A percentile compares a stretch with the other conserved stretches of the same genome.
phyloP scores from a whole-genome alignment of 2,329 filamentous ascomycete species.

The Albophoma yamanashiensis region DNA sequence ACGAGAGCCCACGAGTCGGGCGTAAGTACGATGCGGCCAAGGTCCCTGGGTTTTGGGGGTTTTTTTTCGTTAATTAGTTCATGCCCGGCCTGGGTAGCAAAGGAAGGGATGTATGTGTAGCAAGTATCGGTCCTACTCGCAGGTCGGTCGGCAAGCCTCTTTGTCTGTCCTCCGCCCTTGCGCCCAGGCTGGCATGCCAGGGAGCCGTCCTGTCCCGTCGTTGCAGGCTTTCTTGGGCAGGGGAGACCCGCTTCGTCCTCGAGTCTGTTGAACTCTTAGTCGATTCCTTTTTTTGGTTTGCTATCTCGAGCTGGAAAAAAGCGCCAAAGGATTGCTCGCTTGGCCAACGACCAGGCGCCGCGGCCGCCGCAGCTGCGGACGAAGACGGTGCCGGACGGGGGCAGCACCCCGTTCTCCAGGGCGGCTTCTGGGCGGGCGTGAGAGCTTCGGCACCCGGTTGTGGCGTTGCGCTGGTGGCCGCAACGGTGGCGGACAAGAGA shows the following conservation, averaged over 20 bases:
- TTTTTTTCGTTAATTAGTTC: too few species aligned
- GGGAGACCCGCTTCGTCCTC: background rate
- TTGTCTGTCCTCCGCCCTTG: background rate
- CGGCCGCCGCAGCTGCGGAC: background rate
- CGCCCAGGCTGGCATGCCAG: background rate
- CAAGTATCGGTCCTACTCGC: background rate
- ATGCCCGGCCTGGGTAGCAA: background rate
- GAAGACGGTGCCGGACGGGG: background rate
- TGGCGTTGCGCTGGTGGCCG: background rate
- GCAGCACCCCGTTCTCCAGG: background rate
- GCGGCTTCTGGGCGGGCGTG: background rate
- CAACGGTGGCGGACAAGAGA: background rate
- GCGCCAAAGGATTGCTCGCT: too few species aligned
- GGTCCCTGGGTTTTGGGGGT: background rate
- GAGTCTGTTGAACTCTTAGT: background rate
- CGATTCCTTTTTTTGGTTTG: too few species aligned
- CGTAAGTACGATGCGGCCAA: background rate
- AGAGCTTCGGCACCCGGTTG: background rate
- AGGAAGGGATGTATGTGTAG: too few species aligned
- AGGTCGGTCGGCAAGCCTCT: background rate
- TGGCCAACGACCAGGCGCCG: background rate
- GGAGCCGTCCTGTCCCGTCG: background rate
- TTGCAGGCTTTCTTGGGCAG: background rate
- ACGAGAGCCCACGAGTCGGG: background rate
- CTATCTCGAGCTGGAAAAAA: too few species aligned